Percentiles rank a stretch among this genome's conserved stretches.
phyloP scores from a whole-genome alignment of 805 yeast species.

The Nakazawaea wickerhamii region DNA sequence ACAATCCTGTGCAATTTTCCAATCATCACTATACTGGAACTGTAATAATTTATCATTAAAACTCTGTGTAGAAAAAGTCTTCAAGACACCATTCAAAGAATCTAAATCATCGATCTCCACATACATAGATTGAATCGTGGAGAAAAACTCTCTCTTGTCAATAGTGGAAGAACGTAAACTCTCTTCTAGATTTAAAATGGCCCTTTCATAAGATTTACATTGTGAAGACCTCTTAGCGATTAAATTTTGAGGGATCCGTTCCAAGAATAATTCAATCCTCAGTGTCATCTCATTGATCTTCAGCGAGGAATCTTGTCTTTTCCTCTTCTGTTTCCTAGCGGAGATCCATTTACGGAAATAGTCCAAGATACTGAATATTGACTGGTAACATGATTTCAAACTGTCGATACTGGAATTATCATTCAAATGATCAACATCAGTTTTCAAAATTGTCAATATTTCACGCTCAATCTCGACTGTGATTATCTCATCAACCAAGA shows the following conservation, averaged over 20 bases:
- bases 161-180: slow-evolving; percentile 41
- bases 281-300: slow-evolving; percentile 25
- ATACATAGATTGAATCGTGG: slow-evolving; percentile 71
- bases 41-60: slow-evolving; percentile 73
- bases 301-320: slow-evolving; percentile 20
- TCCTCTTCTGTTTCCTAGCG: slow-evolving; percentile 29
- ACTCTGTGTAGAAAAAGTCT: slow-evolving; percentile 62
- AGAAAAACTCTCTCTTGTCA: slow-evolving; percentile 34
- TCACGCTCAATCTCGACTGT: slow-evolving; percentile 49
- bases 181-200: slow-evolving; percentile 80
- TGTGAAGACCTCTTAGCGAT: slow-evolving; percentile 78
- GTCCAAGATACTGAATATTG: slow-evolving; percentile 75
- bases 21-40: slow-evolving; percentile 78
- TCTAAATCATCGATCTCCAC: slow-evolving; percentile 86
- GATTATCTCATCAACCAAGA: slow-evolving; percentile 38
- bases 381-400: slow-evolving; percentile 59
- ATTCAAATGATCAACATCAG: slow-evolving; percentile 36
- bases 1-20: slow-evolving; percentile 85
- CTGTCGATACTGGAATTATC: slow-evolving; percentile 53
- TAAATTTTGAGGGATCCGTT: slow-evolving; percentile 55
- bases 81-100: slow-evolving; percentile 79
- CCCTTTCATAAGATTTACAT: slow-evolving; percentile 81
- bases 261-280: slow-evolving; percentile 44
- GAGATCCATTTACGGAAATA: slow-evolving; percentile 75
- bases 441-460: slow-evolving; percentile 50